These are phyloP conservation scores for Panaeolus cyanescens DNA, from an alignment of 768 basidiomycete species.

Conservation along the genomic window DNA sequence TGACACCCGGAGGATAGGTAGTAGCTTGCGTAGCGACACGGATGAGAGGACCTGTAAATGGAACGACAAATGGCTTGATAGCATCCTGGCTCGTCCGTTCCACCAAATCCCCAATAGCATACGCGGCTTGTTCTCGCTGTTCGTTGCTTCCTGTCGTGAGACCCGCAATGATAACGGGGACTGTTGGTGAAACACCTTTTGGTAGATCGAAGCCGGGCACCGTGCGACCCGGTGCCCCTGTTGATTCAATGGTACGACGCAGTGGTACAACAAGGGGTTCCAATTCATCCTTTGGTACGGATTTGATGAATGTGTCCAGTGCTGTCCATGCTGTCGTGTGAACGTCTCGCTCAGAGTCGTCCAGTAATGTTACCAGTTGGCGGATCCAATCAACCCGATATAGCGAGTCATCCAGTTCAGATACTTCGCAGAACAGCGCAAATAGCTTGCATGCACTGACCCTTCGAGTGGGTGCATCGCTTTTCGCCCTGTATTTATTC, in stretches of 20 bases:
- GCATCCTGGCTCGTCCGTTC: constrained; percentile 78
- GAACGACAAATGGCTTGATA: constrained; percentile 94
- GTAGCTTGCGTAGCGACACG: constrained; percentile 90
- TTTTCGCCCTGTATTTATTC: constrained; percentile 68
- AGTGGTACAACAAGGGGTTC: constrained; percentile 90
- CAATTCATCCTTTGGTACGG: constrained; percentile 89
- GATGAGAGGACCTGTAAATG: constrained; percentile 94
- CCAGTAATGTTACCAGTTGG: constrained; percentile 80
- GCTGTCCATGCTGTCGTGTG: constrained; percentile 83
- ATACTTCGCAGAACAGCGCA: constrained; percentile 79
- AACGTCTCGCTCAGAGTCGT: constrained; percentile 74
- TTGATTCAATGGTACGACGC: constrained; percentile 83
- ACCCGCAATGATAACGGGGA: constrained; percentile 89
- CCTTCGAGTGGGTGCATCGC: constrained; percentile 67
- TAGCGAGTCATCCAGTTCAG: constrained; percentile 76
- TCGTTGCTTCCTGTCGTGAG: constrained; percentile 95
- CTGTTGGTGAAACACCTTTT: constrained; percentile 81
- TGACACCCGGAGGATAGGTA: constrained; percentile 90
- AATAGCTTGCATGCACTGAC: constrained; percentile 82
- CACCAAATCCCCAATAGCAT: constrained; percentile 95
- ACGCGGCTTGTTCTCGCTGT: constrained; percentile 92
- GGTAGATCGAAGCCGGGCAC: constrained; percentile 87
- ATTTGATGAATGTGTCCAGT: constrained; percentile 86
- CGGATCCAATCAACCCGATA: constrained; percentile 96
- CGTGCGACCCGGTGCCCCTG: constrained; percentile 71